These are phyloP conservation scores for Saccharomyces jurei DNA, from an alignment of 805 yeast genomes.

Conservation along the genomic window DNA sequence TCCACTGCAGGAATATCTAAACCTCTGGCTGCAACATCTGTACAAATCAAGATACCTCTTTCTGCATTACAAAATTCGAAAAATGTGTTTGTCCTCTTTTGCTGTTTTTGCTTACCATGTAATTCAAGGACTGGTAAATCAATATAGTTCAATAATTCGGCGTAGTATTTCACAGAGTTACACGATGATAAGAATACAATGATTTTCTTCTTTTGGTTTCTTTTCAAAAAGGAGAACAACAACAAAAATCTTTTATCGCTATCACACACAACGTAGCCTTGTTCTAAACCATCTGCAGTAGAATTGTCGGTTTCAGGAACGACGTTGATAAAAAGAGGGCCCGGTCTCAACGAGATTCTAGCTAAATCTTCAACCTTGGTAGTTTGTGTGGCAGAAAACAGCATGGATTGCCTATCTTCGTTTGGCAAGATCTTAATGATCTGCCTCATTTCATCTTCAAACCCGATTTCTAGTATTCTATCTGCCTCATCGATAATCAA, in stretches of 20 bases:
- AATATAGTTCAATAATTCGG: constrained; percentile 89
- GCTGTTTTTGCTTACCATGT: constrained; percentile 98
- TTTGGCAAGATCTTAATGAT: constrained; percentile 88
- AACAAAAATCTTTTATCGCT: constrained; percentile 88
- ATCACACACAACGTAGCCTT: constrained; percentile 96
- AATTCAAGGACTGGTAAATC: constrained; percentile 93
- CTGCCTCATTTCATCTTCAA: constrained; percentile 98
- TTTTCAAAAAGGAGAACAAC: constrained; percentile 84
- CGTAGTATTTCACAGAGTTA: constrained; percentile 92
- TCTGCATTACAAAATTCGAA: constrained; percentile 97
- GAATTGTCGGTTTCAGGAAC: constrained; percentile 75
- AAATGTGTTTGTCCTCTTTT: constrained; percentile 95
- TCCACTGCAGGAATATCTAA: constrained; percentile 97
- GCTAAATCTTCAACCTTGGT: constrained; percentile 98
- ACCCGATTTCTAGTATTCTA: constrained; percentile 93
- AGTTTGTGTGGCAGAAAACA: constrained; percentile 98
- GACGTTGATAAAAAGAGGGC: constrained; percentile 90
- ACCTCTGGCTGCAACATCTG: constrained; percentile 99
- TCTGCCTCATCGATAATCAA: constrained; percentile 97
- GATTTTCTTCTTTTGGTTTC: constrained; percentile 83
- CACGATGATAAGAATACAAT: constrained; percentile 95
- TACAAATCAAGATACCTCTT: constrained; percentile 86
- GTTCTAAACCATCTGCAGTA: constrained; percentile 95
- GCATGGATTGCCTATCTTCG: constrained; percentile 90
- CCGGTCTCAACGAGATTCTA: constrained; percentile 86